Evolutionary conservation across 2,329 filamentous ascomycete species (phyloP), one percentile per base, ranked within the genome.

Genomic region (Diaporthe eres): DNA sequence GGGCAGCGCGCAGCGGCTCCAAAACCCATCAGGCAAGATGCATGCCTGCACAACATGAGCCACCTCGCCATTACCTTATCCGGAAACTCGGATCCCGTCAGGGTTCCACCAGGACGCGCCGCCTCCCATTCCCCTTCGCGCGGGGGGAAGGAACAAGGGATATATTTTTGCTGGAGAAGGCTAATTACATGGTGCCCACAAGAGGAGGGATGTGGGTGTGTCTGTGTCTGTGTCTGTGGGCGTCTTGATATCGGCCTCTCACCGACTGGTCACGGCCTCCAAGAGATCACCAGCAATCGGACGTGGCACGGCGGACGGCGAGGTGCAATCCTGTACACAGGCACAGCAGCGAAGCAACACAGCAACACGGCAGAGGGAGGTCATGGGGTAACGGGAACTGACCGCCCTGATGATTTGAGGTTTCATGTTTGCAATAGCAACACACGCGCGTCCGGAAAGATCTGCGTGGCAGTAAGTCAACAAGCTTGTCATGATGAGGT

Each of bases 221-320:
- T 34, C 34, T 10, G 61, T 15, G 19, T 25, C 4, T 25, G 58
- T 25, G 58, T n/a, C 37, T 17, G 60, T 22, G 57, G 17, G 57
- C n/a, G n/a, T 42, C 34, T 39, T 70, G 65, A 70, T 70, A 70
- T 70, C 65, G 65, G 65, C 65, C 28, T 55, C 65, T 53, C 65
- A 70, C 65, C 65, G 65, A 53, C 22, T 39, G 65, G 65, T 13
- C 63, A 12, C 34, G 34, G 65, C 39, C 9, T 37, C n/a, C 13
- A 25, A 34, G 65, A 28, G 34, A 49, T 25, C 12, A 55, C 47
- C 65, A 70, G 65, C 49, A 53, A 39, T 55, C 47, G 47, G 47
- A 55, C 49, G 47, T 70, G 65, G 65, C 34, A 70, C 65, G 22
- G n/a, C 65, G 55, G 65, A 70, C 65, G 65, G 65, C 65, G 65